phyloP scores from a whole-genome alignment of 1,284 basidiomycete species.

The Cutaneotrichosporon sp. region DNA sequence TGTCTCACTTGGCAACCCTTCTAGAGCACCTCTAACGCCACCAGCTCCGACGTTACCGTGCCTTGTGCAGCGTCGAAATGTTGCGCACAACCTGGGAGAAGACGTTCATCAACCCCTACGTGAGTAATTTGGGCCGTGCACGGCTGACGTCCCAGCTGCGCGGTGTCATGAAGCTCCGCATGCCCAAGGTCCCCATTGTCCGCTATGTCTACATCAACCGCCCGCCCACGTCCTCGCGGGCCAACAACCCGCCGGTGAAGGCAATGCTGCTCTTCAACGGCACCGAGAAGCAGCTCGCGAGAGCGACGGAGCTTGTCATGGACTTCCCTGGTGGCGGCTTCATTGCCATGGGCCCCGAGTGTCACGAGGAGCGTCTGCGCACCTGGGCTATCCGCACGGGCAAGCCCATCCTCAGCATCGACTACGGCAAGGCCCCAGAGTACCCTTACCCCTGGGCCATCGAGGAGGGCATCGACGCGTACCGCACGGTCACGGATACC shows the following conservation, averaged over 20 bases:
- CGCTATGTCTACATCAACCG: constrained; percentile 79
- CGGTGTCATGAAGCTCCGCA: constrained; percentile 63
- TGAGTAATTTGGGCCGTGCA: constrained; percentile 48
- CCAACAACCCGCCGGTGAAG: constrained; percentile 69
- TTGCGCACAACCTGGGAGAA: constrained; percentile 95
- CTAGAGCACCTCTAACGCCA: background rate
- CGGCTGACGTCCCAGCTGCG: constrained; percentile 63
- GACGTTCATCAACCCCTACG: constrained; percentile 81
- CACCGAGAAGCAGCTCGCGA: constrained; percentile 65
- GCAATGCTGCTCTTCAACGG: constrained; percentile 82
- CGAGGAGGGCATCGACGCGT: constrained; percentile 90
- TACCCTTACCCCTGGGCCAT: constrained; percentile 95
- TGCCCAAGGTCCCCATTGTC: constrained; percentile 64
- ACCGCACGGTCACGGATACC: constrained; percentile 77
- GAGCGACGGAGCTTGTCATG: constrained; percentile 75
- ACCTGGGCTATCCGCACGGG: constrained; percentile 79
- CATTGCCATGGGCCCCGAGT: constrained; percentile 90
- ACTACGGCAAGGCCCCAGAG: constrained; percentile 96
- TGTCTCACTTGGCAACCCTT: too few relatives aligned
- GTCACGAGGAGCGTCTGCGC: constrained; percentile 92
- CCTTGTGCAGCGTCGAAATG: constrained; percentile 94
- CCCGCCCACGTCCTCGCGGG: constrained; percentile 72
- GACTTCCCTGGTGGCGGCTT: constrained; percentile 97
- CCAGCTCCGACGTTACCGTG: constrained; percentile 84
- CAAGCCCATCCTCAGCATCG: constrained; percentile 79